Evolutionary conservation across 2,329 filamentous ascomycete genomes (phyloP), one percentile per base, ranked within the genome.

Genomic region (Hawksworthiomyces lignivorus): DNA sequence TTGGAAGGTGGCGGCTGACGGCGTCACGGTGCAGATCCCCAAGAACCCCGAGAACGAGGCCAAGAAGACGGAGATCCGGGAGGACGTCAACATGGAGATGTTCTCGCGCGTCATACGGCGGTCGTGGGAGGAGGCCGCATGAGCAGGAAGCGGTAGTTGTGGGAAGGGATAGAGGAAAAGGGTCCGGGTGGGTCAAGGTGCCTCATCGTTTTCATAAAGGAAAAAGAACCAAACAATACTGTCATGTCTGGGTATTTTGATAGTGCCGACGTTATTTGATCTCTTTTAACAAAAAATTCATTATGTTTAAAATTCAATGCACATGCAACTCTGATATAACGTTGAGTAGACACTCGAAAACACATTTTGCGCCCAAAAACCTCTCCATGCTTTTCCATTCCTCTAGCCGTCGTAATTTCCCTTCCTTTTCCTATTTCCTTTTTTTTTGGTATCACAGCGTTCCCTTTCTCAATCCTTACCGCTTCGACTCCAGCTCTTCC

Each of bases 21-120:
- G 73, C 11, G 11, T 29, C 26, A 58, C 68, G 32, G 81, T 96
- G 49, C 77, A 78, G 62, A 77, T 98, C 43, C 92, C 92, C 43
- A 72, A 82, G 57, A 98, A 98, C 70, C 86, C 92, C 59, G 92
- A 98, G 68, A 96, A 96, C 63, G 90, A 97, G 77, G 92, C 88
- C 33, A 87, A 94, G 73, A 92, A 92, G 64, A 84, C 88, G 30
- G 85, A 96, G 63, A 94, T 96, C 57, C 79, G 89, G 56, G 92
- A 98, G 73, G 89, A 92, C 52, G 92, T 98, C 58, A 87, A 84
- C 65, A 82, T 94, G 46, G 86, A 92, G 53, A 87, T 87, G 70
- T 89, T 89, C 64, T 70, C 78, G 39, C 74, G 87, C 53, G 80
- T 94, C 48, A 79, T 95, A 50, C 76, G 84, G 64, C 76, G 89